Conservation (phyloP, 2,329 filamentous ascomycete species). For the Cyphellophora attinorum region DNA sequence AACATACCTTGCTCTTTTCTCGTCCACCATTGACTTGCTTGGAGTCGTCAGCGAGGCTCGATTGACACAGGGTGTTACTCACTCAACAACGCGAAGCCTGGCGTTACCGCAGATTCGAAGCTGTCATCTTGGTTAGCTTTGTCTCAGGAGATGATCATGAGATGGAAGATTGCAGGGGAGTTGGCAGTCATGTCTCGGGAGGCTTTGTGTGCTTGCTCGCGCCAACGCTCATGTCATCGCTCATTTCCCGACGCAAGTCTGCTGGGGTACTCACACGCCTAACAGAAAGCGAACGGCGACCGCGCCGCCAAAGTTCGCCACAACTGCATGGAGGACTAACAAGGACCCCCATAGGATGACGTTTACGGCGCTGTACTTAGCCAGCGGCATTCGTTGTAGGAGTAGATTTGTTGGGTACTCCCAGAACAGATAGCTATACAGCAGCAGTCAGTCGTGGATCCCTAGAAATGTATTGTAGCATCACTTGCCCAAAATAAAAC, state of each 20-base stretch:
- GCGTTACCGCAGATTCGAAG: slow-evolving; percentile 60
- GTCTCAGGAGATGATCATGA: too few relatives aligned
- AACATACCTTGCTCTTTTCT: slow-evolving; percentile 61
- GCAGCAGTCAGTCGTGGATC: slow-evolving; percentile 14
- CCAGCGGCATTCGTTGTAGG: slow-evolving; percentile 54
- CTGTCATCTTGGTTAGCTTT: too few relatives aligned
- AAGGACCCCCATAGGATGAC: slow-evolving; percentile 55
- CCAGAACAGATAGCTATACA: slow-evolving; percentile 42
- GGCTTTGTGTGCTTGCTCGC: too few relatives aligned
- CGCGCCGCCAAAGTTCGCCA: slow-evolving; percentile 50
- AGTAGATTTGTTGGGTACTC: slow-evolving; percentile 59
- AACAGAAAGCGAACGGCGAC: slow-evolving; percentile 59
- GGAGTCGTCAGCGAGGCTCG: too few relatives aligned
- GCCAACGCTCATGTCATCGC: too few relatives aligned
- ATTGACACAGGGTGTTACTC: too few relatives aligned
- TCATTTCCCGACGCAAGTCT: too few relatives aligned
- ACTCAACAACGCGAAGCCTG: slow-evolving; percentile 57
- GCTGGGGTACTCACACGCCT: too few relatives aligned
- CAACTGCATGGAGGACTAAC: slow-evolving; percentile 54
- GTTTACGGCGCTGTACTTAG: slow-evolving; percentile 56
- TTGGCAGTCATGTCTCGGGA: too few relatives aligned
- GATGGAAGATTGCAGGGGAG: too few relatives aligned
- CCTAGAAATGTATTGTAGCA: slow-evolving; percentile 7
- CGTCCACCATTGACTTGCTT: slow-evolving; percentile 60
- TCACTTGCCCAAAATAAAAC: slow-evolving; percentile 38